phyloP scores from a whole-genome alignment of 2,329 filamentous ascomycete species.

The Talaromyces sp. region DNA sequence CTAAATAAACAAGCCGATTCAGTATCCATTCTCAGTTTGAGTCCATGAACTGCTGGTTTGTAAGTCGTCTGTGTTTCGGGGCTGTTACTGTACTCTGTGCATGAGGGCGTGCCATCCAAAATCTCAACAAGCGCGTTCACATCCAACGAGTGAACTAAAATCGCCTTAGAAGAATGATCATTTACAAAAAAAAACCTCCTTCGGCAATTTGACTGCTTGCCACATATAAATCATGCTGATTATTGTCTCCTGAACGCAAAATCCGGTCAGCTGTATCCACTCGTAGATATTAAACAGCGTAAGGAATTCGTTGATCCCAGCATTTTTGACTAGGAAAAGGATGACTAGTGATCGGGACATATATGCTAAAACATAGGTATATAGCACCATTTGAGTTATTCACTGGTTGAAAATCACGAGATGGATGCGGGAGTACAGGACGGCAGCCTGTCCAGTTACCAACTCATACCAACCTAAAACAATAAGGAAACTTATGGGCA shows the following conservation, averaged over 20 bases:
- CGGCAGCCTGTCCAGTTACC: constrained; percentile 49
- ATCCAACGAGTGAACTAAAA: background rate
- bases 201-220: background rate
- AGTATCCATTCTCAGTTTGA: background rate
- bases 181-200: background rate
- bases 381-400: constrained; percentile 39
- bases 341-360: constrained; percentile 43
- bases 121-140: background rate
- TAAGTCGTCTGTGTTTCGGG: background rate
- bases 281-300: constrained; percentile 48
- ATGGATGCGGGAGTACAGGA: constrained; percentile 50
- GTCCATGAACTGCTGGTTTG: background rate
- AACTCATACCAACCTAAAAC: constrained; percentile 47
- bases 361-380: constrained; percentile 45
- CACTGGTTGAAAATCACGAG: constrained; percentile 41
- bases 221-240: constrained; percentile 53
- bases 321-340: constrained; percentile 43
- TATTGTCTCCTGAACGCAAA: constrained; percentile 55
- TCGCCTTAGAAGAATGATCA: background rate
- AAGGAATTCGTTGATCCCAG: constrained; percentile 27
- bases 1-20: background rate
- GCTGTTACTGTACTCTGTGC: background rate
- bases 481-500: constrained; percentile 41
- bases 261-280: constrained; percentile 55
- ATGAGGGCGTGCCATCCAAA: background rate